These are phyloP conservation scores for Mucor irregularis DNA, from an alignment of 371 early-diverging fungal genomes.

Conservation along the genomic window DNA sequence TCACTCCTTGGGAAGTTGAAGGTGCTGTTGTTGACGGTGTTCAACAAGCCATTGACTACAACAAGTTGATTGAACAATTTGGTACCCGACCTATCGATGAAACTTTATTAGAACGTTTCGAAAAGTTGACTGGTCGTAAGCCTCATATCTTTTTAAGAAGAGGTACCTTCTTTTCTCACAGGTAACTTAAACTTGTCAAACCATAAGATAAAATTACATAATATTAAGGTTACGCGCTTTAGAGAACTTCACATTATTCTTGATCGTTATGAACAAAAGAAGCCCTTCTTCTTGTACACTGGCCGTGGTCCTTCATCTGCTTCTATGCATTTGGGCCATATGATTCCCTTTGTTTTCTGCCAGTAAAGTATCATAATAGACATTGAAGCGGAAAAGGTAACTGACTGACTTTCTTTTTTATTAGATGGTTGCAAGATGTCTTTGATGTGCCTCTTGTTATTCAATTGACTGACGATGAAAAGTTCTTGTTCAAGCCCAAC, in stretches of 20 bases:
- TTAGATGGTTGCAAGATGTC: slow-evolving; percentile 94
- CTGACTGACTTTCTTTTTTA: not conserved
- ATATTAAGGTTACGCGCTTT: too few relatives aligned
- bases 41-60: slow-evolving; percentile 93
- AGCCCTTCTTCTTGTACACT: slow-evolving; percentile 99
- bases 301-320: slow-evolving; percentile 99
- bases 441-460: slow-evolving; percentile 98
- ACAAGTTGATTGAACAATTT: slow-evolving; percentile 92
- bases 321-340: slow-evolving; percentile 99
- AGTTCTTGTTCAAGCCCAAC: slow-evolving; percentile 96
- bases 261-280: slow-evolving; percentile 90
- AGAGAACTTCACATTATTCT: slow-evolving; percentile 92
- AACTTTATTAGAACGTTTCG: slow-evolving; percentile 79
- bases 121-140: slow-evolving; percentile 80
- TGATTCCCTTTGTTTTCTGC: slow-evolving; percentile 98
- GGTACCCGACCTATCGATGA: slow-evolving; percentile 89
- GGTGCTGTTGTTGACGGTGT: slow-evolving; percentile 91
- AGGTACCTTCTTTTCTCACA: slow-evolving; percentile 97
- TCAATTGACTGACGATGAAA: slow-evolving; percentile 99
- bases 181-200: slow-evolving; percentile 57
- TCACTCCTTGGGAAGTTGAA: slow-evolving; percentile 98
- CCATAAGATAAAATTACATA: too few relatives aligned
- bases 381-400: too few relatives aligned
- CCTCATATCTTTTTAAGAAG: slow-evolving; percentile 92
- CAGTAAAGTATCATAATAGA: slow-evolving; percentile 66